Percentiles rank a stretch among this genome's conserved stretches.
phyloP scores from a whole-genome alignment of 495 filamentous ascomycete genomes.

The Hypoxylon rickii region DNA sequence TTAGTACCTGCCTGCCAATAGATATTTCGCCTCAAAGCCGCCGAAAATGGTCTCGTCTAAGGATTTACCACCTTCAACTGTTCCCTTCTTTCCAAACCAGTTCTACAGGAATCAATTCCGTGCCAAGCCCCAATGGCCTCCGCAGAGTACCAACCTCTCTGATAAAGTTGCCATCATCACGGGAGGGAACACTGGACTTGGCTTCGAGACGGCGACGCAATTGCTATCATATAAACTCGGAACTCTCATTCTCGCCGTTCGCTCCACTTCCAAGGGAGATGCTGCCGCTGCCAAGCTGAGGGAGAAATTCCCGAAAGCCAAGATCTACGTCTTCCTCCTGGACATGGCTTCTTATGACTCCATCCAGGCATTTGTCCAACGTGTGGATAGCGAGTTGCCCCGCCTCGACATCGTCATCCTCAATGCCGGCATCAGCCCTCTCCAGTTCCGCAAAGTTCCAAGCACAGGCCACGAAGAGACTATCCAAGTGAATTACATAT shows the following conservation, averaged over 20 bases:
- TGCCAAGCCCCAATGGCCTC: slow-evolving; percentile 33
- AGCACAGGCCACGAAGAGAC: slow-evolving; percentile 54
- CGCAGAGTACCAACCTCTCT: slow-evolving; percentile 31
- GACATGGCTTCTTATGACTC: slow-evolving; percentile 56
- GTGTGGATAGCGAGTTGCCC: slow-evolving; percentile 37
- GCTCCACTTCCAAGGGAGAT: slow-evolving; percentile 53
- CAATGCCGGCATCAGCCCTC: slow-evolving; percentile 54
- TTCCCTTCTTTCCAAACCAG: no score
- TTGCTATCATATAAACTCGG: slow-evolving; percentile 51
- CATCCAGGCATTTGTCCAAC: slow-evolving; percentile 49
- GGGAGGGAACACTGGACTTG: slow-evolving; percentile 53
- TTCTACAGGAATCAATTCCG: no score
- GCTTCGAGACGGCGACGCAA: slow-evolving; percentile 52
- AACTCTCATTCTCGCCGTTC: slow-evolving; percentile 60
- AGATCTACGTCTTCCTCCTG: slow-evolving; percentile 59
- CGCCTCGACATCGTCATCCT: slow-evolving; percentile 57
- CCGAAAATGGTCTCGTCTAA: no score
- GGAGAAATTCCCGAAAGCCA: slow-evolving; percentile 39
- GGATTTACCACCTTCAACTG: no score
- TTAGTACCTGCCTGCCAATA: no score
- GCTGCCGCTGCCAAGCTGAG: slow-evolving; percentile 45
- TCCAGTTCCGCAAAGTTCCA: slow-evolving; percentile 35
- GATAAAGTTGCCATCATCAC: slow-evolving; percentile 55
- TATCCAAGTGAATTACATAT: slow-evolving; percentile 56
- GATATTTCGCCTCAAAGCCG: no score